These are phyloP conservation scores for Thymus quinquecostatus DNA, from an alignment of 257 asterid species.

Conservation along the genomic window DNA sequence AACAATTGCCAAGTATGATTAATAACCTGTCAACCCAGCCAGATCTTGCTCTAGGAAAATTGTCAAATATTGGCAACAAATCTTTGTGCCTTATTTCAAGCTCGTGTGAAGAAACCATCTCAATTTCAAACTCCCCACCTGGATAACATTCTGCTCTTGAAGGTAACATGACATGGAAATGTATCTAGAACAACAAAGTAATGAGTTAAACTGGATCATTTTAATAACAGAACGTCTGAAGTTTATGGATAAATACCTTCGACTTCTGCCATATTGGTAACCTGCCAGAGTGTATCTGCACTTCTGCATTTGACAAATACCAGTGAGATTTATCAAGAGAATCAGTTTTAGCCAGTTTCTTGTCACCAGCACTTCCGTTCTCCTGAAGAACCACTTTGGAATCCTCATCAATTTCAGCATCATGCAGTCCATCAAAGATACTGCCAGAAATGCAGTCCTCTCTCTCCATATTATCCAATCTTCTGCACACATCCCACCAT, in stretches of 20 bases:
- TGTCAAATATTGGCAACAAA: constrained; percentile 59
- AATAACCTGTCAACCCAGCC: constrained; percentile 51
- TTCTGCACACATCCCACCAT: constrained; percentile 91
- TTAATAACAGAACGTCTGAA: constrained; percentile 12
- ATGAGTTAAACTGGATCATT: constrained; percentile 25
- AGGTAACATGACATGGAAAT: constrained; percentile 53
- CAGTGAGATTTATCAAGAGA: constrained; percentile 49
- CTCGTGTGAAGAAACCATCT: constrained; percentile 56
- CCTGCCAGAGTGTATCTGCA: constrained; percentile 59
- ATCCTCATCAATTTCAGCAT: constrained; percentile 44
- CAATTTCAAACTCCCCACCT: constrained; percentile 66
- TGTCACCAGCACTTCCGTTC: constrained; percentile 33
- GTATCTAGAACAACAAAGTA: constrained; percentile 47
- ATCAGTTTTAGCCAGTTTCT: constrained; percentile 41
- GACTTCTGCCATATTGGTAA: constrained; percentile 68
- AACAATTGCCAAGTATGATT: constrained; percentile 18
- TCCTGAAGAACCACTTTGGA: constrained; percentile 39
- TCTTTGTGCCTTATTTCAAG: constrained; percentile 58
- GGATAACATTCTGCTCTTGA: constrained; percentile 41
- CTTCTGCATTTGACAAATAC: constrained; percentile 74
- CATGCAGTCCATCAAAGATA: constrained; percentile 43
- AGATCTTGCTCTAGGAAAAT: constrained; percentile 53
- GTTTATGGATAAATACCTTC: constrained; percentile 40
- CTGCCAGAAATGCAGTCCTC: constrained; percentile 58
- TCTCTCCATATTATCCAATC: constrained; percentile 65